A percentile compares a stretch with the other conserved stretches of the same genome.
Conservation (phyloP, 257 asterid species). For the Coffea eugenioides region DNA sequence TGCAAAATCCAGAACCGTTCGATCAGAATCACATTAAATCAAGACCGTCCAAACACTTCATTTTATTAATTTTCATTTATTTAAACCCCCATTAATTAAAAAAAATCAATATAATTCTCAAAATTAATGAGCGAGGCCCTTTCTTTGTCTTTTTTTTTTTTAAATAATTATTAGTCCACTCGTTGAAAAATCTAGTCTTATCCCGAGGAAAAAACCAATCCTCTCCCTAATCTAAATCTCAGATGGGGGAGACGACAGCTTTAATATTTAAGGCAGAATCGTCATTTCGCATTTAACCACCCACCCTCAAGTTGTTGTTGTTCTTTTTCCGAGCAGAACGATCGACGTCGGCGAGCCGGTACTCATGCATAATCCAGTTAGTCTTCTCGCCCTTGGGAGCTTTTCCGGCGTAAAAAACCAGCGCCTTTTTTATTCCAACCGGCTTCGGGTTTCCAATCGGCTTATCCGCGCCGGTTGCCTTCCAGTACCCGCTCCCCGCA, state of each 20-base stretch:
- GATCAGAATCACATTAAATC: conserved; percentile 7
- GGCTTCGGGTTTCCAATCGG: conserved; percentile 70
- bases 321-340: conserved; percentile 71
- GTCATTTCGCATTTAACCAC: conserved; percentile 12
- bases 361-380: conserved; percentile 93
- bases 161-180: background rate
- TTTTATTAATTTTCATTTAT: background rate
- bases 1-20: conserved; percentile 27
- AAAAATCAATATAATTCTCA: too few species aligned
- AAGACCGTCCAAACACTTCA: background rate
- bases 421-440: conserved; percentile 74
- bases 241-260: background rate
- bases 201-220: background rate
- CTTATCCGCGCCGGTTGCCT: conserved; percentile 93
- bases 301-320: conserved; percentile 61
- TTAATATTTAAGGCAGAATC: background rate
- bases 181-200: background rate
- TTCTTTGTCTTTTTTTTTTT: too few species aligned
- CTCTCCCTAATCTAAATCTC: background rate
- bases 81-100: too few species aligned
- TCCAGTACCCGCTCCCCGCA: conserved; percentile 91
- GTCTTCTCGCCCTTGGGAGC: conserved; percentile 83
- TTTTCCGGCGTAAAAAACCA: conserved; percentile 86
- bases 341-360: conserved; percentile 84
- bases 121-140: too few species aligned